A percentile compares a stretch with the other conserved stretches of the same genome.
phyloP scores from a whole-genome alignment of 768 basidiomycete species.

The Agrocybe pediades region DNA sequence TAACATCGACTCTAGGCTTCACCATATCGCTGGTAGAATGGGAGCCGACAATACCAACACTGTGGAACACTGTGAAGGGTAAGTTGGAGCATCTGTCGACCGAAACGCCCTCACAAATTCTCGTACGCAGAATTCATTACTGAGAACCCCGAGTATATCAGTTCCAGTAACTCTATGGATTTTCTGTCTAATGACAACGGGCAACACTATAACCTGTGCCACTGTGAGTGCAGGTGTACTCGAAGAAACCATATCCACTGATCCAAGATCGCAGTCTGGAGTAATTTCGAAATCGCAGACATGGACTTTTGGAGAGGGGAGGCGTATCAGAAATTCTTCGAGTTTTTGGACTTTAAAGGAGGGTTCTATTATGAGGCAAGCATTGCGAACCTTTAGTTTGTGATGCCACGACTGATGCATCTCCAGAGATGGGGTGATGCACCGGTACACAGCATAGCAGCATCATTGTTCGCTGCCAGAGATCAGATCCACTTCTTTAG shows the following conservation, averaged over 20 bases:
- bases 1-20: constrained; percentile 54
- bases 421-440: constrained; percentile 82
- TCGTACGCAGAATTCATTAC: constrained; percentile 62
- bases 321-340: constrained; percentile 84
- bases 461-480: constrained; percentile 70
- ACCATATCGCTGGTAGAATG: constrained; percentile 82
- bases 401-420: not conserved
- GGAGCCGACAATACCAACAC: constrained; percentile 74
- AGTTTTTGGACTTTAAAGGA: constrained; percentile 76
- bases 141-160: constrained; percentile 60
- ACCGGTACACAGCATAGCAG: constrained; percentile 75
- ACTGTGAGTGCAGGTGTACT: constrained; percentile 45
- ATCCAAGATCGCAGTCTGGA: constrained; percentile 70
- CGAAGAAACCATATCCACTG: not conserved
- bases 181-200: constrained; percentile 77
- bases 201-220: constrained; percentile 68
- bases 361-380: constrained; percentile 91
- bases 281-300: constrained; percentile 90
- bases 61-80: constrained; percentile 81
- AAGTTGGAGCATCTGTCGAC: constrained; percentile 2
- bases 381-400: constrained; percentile 3
- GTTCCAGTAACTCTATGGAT: constrained; percentile 65
- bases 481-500: constrained; percentile 81
- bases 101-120: not conserved
- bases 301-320: constrained; percentile 88